phyloP scores from a whole-genome alignment of 306 rosid genomes.

The Oxytropis ochrocephala region DNA sequence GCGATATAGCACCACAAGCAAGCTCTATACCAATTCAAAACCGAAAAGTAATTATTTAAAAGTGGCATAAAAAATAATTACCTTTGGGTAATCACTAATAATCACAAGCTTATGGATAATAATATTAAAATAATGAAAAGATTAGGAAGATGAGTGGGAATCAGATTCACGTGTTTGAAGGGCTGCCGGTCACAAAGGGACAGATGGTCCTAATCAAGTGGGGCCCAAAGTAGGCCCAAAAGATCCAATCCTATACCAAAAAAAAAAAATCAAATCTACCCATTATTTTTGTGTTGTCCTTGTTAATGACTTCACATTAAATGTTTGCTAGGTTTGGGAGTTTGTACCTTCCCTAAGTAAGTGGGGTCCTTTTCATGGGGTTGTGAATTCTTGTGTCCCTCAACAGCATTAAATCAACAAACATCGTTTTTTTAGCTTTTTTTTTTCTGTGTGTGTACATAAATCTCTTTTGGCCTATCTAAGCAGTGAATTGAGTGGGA shows the following conservation, averaged over 20 bases:
- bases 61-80: background rate
- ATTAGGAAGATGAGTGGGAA: constrained; percentile 29
- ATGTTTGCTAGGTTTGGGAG: constrained; percentile 50
- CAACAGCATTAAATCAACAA: constrained; percentile 21
- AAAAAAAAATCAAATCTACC: constrained; percentile 27
- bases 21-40: background rate
- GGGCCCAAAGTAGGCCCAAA: constrained; percentile 42
- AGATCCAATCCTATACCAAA: constrained; percentile 25
- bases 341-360: constrained; percentile 22
- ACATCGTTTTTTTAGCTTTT: background rate
- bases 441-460: background rate
- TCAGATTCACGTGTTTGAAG: constrained; percentile 73
- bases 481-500: constrained; percentile 3
- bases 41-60: background rate
- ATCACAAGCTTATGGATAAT: background rate
- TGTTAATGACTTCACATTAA: constrained; percentile 36
- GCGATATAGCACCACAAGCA: too few species aligned
- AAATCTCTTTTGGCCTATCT: constrained; percentile 22
- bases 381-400: constrained; percentile 18
- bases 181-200: constrained; percentile 79
- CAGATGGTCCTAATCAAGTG: constrained; percentile 55
- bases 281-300: constrained; percentile 51
- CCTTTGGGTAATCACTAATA: background rate
- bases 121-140: background rate
- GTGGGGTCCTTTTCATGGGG: constrained; percentile 24